These are phyloP conservation scores for Yarrowia porcina DNA, from an alignment of 805 yeast genomes.

Conservation along the genomic window DNA sequence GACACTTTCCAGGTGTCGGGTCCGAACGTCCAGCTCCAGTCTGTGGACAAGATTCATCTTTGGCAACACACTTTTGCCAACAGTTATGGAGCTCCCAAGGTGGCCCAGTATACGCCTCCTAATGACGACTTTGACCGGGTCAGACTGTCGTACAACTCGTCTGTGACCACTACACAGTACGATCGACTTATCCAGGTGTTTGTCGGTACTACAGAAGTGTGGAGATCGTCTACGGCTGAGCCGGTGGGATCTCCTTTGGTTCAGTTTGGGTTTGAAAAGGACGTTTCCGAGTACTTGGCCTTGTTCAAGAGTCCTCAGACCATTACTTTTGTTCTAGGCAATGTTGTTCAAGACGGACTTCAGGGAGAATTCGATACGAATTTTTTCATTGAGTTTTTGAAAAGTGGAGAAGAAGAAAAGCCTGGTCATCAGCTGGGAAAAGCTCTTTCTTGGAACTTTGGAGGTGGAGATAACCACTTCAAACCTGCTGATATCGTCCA, in stretches of 20 bases:
- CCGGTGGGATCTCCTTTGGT: conserved; percentile 44
- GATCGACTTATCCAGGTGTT: conserved; percentile 42
- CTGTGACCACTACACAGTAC: conserved; percentile 39
- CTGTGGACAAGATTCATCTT: neutral
- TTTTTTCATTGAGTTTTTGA: conserved; percentile 51
- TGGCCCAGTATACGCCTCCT: conserved; percentile 37
- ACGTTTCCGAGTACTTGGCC: conserved; percentile 53
- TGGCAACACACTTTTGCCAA: conserved; percentile 34
- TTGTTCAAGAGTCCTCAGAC: conserved; percentile 47
- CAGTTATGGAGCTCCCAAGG: conserved; percentile 39
- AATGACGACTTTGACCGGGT: conserved; percentile 39
- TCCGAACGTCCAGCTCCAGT: neutral
- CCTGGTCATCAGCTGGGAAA: conserved; percentile 34
- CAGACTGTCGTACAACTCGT: conserved; percentile 36
- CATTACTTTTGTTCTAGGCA: conserved; percentile 61
- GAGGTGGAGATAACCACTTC: conserved; percentile 49
- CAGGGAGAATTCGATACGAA: conserved; percentile 59
- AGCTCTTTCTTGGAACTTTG: conserved; percentile 28
- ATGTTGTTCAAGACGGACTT: conserved; percentile 48
- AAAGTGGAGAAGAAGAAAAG: conserved; percentile 29
- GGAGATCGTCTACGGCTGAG: conserved; percentile 86
- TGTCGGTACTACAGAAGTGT: conserved; percentile 55
- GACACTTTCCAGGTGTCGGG: conserved; percentile 18
- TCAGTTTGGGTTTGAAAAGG: conserved; percentile 54
- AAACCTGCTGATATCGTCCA: conserved; percentile 31